Base-by-base conservation (phyloP, 2,329 filamentous ascomycete genomes). In the Davidsoniella neocaledoniae region DNA sequence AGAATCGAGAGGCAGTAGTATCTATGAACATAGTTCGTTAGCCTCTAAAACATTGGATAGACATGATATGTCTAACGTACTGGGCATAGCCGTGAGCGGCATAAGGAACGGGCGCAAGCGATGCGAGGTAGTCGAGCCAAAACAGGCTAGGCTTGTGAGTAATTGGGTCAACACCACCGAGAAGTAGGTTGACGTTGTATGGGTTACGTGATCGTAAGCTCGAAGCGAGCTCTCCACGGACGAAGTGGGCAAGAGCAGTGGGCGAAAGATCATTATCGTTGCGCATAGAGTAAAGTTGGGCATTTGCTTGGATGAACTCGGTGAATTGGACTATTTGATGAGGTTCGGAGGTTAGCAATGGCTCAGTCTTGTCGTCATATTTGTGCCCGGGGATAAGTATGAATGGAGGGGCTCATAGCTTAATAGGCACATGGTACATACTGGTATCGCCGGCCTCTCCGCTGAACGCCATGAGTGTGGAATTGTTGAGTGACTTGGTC, bases 1-100 rank as follows among this genome's bases (percentile, higher is more conserved):
- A 98, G 79, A 58, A 94, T 93, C 5, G 86, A 93, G 54, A 98
- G 75, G 66, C 91, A 98, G 74, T 98, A 98, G 74, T 96, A 96
- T 68, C 81, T 86, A 55, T 33, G 21, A 10, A 46, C 9, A 49
- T 54, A 33, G 16, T 4, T 39, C 17, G 25, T 45, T 16, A 36
- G 23, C 25, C 2, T 40, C 43, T 5, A 16, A n/a, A 16, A 29
- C n/a, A 43, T 6, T 12, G 10, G 12, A n/a, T 36, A 37, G 26
- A 49, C 14, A 25, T 12, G n/a, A 23, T 10, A 4, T 21, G 12
- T 19, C 19, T 2, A 21, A 42, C 83, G 54, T 80, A 87, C 83
- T 98, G 91, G 58, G 91, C 91, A 68, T 98, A 98, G 58, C 91
- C 91, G 60, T 98, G 93, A 54, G 91, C 91, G 45, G 91, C 93